Evolutionary conservation across 768 basidiomycete genomes (phyloP).

Genomic region (Russula lepida): DNA sequence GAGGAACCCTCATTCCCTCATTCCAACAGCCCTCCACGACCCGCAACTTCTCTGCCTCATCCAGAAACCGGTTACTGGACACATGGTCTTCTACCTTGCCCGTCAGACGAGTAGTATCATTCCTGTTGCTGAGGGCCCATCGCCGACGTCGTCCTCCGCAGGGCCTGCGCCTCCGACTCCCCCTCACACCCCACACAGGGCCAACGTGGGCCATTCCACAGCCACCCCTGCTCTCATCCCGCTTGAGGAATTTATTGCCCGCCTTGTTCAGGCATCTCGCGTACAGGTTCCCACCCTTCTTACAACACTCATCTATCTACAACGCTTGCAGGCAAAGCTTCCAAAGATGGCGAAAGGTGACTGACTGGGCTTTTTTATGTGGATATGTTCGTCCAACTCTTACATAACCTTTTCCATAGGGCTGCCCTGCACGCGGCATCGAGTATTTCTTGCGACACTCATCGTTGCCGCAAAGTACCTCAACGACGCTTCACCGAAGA

Average conservation of each 20-base stretch:
- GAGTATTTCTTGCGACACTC: conserved; percentile 91
- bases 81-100: conserved; percentile 84
- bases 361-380: conserved; percentile 23
- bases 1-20: conserved; percentile 73
- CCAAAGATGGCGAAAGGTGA: conserved; percentile 79
- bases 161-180: conserved; percentile 49
- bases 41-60: conserved; percentile 74
- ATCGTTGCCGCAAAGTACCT: conserved; percentile 96
- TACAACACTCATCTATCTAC: conserved; percentile 85
- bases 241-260: conserved; percentile 77
- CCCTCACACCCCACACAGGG: conserved; percentile 54
- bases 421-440: conserved; percentile 87
- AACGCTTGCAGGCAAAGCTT: conserved; percentile 72
- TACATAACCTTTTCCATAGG: conserved; percentile 30
- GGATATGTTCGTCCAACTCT: background rate
- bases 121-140: conserved; percentile 47
- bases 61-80: conserved; percentile 63
- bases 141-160: conserved; percentile 25
- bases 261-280: conserved; percentile 71
- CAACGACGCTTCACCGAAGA: conserved; percentile 94
- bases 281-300: conserved; percentile 89
- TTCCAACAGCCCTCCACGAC: conserved; percentile 69
- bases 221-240: conserved; percentile 43
- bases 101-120: conserved; percentile 71
- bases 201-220: conserved; percentile 28